These are phyloP conservation scores for Xylaria cubensis DNA, from an alignment of 495 filamentous ascomycete genomes.

Conservation along the genomic window DNA sequence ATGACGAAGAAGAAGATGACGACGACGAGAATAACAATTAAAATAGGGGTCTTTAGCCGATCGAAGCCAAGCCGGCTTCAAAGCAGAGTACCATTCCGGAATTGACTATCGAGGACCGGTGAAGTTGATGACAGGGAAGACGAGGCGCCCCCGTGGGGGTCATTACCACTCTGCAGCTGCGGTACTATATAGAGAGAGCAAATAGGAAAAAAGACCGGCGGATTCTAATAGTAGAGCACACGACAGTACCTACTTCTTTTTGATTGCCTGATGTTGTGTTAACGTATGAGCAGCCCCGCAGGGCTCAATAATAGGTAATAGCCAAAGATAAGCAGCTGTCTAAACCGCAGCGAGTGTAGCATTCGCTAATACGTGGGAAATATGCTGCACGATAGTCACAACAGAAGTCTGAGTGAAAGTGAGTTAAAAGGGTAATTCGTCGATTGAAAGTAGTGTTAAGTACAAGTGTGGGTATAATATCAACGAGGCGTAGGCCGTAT, in stretches of 20 bases:
- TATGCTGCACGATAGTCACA: not conserved
- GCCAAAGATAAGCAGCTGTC: not conserved
- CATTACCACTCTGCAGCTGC: slow-evolving; percentile 2
- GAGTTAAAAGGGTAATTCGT: not conserved
- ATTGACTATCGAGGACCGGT: not conserved
- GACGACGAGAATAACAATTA: slow-evolving; percentile 40
- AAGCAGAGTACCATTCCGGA: slow-evolving; percentile 14
- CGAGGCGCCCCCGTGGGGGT: not conserved
- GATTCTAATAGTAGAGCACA: not conserved
- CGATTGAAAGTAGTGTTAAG: slow-evolving; percentile 9
- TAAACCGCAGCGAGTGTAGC: not conserved
- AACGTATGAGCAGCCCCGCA: not conserved
- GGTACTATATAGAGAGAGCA: not conserved
- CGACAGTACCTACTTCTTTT: not conserved
- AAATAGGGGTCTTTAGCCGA: slow-evolving; percentile 28
- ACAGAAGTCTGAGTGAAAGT: not conserved
- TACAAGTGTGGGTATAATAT: slow-evolving; percentile 17
- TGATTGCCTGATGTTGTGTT: not conserved
- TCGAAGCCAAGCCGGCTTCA: not conserved
- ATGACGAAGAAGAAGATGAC: slow-evolving; percentile 35
- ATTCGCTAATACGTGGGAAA: not conserved
- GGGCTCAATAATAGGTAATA: not conserved
- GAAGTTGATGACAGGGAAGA: not conserved
- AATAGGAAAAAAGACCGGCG: not conserved
- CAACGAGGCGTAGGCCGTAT: not conserved